Base-by-base conservation (phyloP, 306 rosid species). In the Trichosanthes truncata region DNA sequence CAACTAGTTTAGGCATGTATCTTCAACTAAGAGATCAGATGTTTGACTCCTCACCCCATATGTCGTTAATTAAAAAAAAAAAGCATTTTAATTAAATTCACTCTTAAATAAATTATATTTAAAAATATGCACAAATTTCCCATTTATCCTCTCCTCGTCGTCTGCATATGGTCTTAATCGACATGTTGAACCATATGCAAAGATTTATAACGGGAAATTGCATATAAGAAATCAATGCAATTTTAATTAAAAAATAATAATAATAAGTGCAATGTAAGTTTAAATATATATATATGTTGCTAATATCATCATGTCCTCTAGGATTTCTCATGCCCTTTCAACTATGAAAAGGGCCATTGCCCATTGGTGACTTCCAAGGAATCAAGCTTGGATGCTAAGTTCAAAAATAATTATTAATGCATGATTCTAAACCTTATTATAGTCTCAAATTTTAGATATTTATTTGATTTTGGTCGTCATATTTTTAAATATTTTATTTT, bases 311-410 rank as follows among this genome's bases (percentile, higher is more conserved):
- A 69, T 11, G 5, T 21, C n/a, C n/a, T 69, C 35, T 41, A n/a
- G 11, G 41, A 69, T 41, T 69, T 69, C 53, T 69, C 76, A 4
- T 43, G 76, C 10, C 76, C 76, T 69, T 69, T 41, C 76, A 53
- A 40, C n/a, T 25, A 21, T 26, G 4, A 69, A 66, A 40, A 69
- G 76, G 76, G 76, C 4, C 33, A 69, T 38, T 69, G 76, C 53
- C 76, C n/a, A n/a, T 69, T 43, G 76, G 76, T n/a, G 76, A 4
- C 53, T 69, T 11, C 33, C 48, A 69, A 40, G 4, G 52, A 40
- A 41, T 13, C 51, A 21, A 69, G 2, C 29, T 8, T 33, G 25
- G 15, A 17, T n/a, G 25, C 72, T 33, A 33, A 35, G 5, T 66
- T 66, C 20, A 62, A 52, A 26, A 26, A 13, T 25, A 4, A 26